Percentiles rank a stretch among this genome's conserved stretches.
phyloP scores from a whole-genome alignment of 306 rosid genomes.

The Nissolia schottii region DNA sequence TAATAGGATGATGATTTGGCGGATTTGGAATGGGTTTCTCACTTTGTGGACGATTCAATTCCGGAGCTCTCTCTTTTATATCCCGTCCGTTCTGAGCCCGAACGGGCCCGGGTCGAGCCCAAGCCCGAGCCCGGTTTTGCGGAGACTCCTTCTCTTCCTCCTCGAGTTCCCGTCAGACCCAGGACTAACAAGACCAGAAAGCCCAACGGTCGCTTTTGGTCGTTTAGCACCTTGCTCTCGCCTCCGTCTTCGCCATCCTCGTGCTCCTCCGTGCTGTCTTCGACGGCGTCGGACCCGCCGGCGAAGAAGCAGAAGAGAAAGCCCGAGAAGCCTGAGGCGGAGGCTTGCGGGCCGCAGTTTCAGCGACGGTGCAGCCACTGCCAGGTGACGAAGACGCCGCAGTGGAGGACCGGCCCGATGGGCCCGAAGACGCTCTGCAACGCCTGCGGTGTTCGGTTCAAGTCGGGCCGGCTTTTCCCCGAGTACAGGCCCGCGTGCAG shows the following conservation, averaged over 20 bases:
- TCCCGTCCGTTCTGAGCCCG: slow-evolving; percentile 22
- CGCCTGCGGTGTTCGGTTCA: slow-evolving; percentile 89
- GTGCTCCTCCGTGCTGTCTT: slow-evolving; percentile 30
- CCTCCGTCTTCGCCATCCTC: slow-evolving; percentile 30
- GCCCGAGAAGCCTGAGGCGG: slow-evolving; percentile 41
- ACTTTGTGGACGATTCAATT: slow-evolving; percentile 72
- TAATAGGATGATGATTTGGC: slow-evolving; percentile 69
- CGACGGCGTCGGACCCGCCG: slow-evolving; percentile 37
- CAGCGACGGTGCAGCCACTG: slow-evolving; percentile 84
- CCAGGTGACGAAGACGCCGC: slow-evolving; percentile 84
- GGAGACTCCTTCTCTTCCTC: slow-evolving; percentile 9
- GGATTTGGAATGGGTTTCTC: slow-evolving; percentile 91
- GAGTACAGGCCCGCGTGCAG: slow-evolving; percentile 95
- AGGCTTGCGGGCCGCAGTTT: slow-evolving; percentile 31
- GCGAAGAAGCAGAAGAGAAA: slow-evolving; percentile 56
- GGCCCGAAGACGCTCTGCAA: slow-evolving; percentile 87
- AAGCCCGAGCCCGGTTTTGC: slow-evolving; percentile 19
- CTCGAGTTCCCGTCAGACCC: slow-evolving; percentile 40
- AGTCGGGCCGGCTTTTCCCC: slow-evolving; percentile 88
- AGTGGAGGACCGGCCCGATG: slow-evolving; percentile 90
- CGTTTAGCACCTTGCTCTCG: slow-evolving; percentile 12
- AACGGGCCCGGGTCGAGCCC: slow-evolving; percentile 33
- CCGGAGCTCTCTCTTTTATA: slow-evolving; percentile 42
- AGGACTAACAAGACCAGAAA: slow-evolving; percentile 47
- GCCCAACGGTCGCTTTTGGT: slow-evolving; percentile 31